These are phyloP conservation scores for Magnolia changhungtana DNA, from an alignment of 164 flowering plant species.

Conservation along the genomic window DNA sequence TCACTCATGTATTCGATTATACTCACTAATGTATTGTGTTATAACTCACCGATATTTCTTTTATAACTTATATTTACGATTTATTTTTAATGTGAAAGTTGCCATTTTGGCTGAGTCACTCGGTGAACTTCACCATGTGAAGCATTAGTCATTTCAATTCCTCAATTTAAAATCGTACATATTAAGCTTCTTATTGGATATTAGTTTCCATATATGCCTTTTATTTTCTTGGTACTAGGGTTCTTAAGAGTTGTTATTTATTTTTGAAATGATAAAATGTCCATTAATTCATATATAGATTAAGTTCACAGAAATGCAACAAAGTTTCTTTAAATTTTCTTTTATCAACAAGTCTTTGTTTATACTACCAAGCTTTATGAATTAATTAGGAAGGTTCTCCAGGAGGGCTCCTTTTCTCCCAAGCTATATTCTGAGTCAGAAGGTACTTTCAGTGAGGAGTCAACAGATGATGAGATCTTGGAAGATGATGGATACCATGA, in stretches of 20 bases:
- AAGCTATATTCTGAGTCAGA: constrained; percentile 71
- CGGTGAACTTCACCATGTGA: background rate
- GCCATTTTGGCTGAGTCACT: background rate
- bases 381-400: constrained; percentile 22
- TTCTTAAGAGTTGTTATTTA: no score
- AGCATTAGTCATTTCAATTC: background rate
- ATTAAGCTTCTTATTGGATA: background rate
- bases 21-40: background rate
- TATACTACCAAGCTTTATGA: background rate
- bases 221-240: no score
- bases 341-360: background rate
- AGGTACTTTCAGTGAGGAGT: constrained; percentile 67
- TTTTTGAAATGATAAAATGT: no score
- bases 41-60: no score
- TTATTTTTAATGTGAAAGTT: background rate
- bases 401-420: constrained; percentile 58
- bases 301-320: no score
- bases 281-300: no score
- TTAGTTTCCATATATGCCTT: no score
- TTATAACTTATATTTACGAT: background rate
- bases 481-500: constrained; percentile 48
- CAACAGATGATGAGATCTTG: constrained; percentile 55
- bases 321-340: no score
- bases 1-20: no score
- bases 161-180: background rate